Evolutionary conservation across 345 rosid species (phyloP).

Genomic region (Eucalyptus pauciflora): DNA sequence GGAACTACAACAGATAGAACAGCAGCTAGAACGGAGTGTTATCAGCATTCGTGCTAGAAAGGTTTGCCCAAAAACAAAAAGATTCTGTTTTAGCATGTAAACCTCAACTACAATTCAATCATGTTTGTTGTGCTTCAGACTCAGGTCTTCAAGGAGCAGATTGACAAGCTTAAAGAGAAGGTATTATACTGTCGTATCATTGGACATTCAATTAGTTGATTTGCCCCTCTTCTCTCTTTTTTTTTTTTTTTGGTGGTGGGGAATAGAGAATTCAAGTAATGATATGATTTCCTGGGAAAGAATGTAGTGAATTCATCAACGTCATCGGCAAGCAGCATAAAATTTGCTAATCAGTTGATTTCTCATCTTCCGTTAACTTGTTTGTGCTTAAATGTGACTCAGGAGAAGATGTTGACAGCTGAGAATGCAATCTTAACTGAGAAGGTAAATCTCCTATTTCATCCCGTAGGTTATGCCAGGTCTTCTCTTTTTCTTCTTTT

Average conservation of each 20-base stretch:
- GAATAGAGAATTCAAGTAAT: neutral
- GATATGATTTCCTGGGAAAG: neutral
- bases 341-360: neutral
- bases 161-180: slow-evolving; percentile 56
- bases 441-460: slow-evolving; percentile 23
- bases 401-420: slow-evolving; percentile 48
- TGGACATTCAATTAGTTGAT: neutral
- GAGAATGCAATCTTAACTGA: slow-evolving; percentile 47
- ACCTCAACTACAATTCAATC: neutral
- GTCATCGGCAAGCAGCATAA: neutral
- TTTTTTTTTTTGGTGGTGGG: neutral
- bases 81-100: neutral
- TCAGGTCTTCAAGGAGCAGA: slow-evolving; percentile 61
- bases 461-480: neutral
- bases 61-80: neutral
- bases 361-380: neutral
- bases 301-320: neutral
- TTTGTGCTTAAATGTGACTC: neutral
- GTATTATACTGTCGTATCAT: slow-evolving; percentile 6
- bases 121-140: slow-evolving; percentile 22
- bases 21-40: slow-evolving; percentile 25
- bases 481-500: neutral
- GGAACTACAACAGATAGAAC: slow-evolving; percentile 26
- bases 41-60: slow-evolving; percentile 18
- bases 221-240: neutral